These are phyloP conservation scores for Colletotrichum somersetense DNA, from an alignment of 2,329 filamentous ascomycete genomes.

Conservation along the genomic window DNA sequence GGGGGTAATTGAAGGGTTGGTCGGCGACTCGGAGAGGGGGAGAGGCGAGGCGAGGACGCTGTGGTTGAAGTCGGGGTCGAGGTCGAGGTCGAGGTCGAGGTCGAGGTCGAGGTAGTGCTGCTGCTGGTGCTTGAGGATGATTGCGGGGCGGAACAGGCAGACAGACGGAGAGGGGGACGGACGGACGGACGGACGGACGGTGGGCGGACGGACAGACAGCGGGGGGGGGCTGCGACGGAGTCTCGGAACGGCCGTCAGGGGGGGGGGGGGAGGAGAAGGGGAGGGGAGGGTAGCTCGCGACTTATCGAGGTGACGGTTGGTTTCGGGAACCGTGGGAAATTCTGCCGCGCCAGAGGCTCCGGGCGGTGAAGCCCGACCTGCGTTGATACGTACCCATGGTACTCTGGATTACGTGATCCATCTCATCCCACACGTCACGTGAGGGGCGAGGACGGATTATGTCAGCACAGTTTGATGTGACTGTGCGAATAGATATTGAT, in stretches of 20 bases:
- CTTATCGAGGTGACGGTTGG: slow-evolving; percentile 19
- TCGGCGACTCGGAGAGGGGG: neutral
- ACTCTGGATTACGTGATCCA: slow-evolving; percentile 16
- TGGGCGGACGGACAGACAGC: slow-evolving; percentile 1
- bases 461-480: neutral
- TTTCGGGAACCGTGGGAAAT: slow-evolving; percentile 40
- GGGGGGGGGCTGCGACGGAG: slow-evolving; percentile 27
- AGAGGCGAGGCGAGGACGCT: too few relatives aligned
- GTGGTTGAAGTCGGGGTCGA: neutral
- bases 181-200: neutral
- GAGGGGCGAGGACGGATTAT: neutral
- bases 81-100: neutral
- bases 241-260: slow-evolving; percentile 30
- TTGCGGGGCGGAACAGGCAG: slow-evolving; percentile 13
- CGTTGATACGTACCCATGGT: neutral
- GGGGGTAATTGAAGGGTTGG: neutral
- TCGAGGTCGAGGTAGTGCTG: neutral
- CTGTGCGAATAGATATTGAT: neutral
- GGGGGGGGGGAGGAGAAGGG: neutral
- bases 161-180: too few relatives aligned
- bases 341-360: slow-evolving; percentile 38
- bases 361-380: slow-evolving; percentile 25
- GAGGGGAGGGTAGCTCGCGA: neutral
- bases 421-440: too few relatives aligned
- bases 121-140: neutral